These are phyloP conservation scores for Pythium insidiosum DNA, from an alignment of 352 stramenopile species.

Conservation along the genomic window DNA sequence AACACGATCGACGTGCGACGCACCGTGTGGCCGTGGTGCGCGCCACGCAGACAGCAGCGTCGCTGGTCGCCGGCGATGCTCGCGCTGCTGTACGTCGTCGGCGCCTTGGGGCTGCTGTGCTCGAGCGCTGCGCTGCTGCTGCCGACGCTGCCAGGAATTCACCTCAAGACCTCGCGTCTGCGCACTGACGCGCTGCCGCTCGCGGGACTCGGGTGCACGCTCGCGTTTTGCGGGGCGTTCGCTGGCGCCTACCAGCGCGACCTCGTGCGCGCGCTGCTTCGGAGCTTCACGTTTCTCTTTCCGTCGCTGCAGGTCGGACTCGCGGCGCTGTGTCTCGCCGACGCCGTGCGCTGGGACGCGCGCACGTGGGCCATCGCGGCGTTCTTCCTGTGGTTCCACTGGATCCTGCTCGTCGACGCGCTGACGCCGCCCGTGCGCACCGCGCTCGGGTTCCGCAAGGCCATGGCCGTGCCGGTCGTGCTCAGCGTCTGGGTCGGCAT, in stretches of 20 bases:
- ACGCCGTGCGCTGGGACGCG: conserved; percentile 9
- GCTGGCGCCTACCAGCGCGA: conserved; percentile 4
- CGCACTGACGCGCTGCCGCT: too few species aligned
- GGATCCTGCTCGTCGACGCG: conserved; percentile 10
- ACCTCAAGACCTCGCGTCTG: too few species aligned
- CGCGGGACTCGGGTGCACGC: neutral
- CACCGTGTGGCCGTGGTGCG: conserved; percentile 2
- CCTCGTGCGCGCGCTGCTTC: conserved; percentile 6
- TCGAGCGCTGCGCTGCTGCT: conserved; percentile 5
- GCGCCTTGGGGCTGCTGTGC: conserved; percentile 6
- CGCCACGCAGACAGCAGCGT: neutral
- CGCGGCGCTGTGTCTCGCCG: conserved; percentile 5
- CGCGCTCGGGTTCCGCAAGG: conserved; percentile 5
- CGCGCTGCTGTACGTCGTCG: conserved; percentile 5
- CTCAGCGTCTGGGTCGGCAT: conserved; percentile 11
- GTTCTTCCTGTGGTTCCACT: conserved; percentile 15
- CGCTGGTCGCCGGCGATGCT: neutral
- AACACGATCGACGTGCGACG: conserved; percentile 9
- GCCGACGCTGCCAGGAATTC: too few species aligned
- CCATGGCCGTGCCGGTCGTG: conserved; percentile 4
- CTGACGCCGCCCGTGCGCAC: conserved; percentile 2
- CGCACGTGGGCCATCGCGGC: conserved; percentile 7
- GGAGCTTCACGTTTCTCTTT: conserved; percentile 13
- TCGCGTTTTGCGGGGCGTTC: conserved; percentile 4
- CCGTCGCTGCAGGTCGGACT: conserved; percentile 11